phyloP scores from a whole-genome alignment of 768 basidiomycete genomes.

The Trametes villosa region DNA sequence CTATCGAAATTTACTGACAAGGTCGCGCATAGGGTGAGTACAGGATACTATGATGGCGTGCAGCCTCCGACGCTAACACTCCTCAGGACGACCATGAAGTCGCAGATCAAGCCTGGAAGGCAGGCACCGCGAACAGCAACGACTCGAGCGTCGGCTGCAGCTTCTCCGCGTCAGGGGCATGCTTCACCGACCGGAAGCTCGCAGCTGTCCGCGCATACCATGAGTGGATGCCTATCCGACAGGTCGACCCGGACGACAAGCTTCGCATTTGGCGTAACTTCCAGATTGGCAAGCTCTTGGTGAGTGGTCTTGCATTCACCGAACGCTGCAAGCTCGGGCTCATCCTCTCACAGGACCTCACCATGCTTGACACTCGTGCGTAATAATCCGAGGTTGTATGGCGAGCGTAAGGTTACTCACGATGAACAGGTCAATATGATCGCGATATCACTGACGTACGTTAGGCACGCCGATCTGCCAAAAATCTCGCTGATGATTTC shows the following conservation, averaged over 20 bases:
- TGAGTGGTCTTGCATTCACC: constrained; percentile 4
- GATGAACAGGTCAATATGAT: constrained; percentile 50
- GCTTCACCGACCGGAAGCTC: constrained; percentile 62
- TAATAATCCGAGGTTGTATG: background rate
- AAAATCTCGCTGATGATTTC: background rate
- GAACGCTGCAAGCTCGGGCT: background rate
- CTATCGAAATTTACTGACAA: too few species aligned
- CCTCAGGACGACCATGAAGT: constrained; percentile 58
- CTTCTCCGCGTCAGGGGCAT: constrained; percentile 56
- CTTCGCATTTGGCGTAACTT: constrained; percentile 67
- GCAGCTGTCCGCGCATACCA: constrained; percentile 63
- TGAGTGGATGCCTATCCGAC: constrained; percentile 67
- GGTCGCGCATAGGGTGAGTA: background rate
- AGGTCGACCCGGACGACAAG: constrained; percentile 56
- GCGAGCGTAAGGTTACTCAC: background rate
- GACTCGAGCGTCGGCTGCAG: constrained; percentile 53
- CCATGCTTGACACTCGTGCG: constrained; percentile 65
- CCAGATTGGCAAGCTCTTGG: constrained; percentile 62
- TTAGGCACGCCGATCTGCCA: background rate
- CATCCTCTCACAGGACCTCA: constrained; percentile 43
- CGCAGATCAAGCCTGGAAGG: constrained; percentile 61
- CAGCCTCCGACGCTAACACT: background rate
- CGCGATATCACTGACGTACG: constrained; percentile 58
- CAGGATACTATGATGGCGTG: too few species aligned
- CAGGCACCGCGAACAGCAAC: constrained; percentile 58